Evolutionary conservation across 306 rosid species (phyloP).

Genomic region (Sicyos edulis): DNA sequence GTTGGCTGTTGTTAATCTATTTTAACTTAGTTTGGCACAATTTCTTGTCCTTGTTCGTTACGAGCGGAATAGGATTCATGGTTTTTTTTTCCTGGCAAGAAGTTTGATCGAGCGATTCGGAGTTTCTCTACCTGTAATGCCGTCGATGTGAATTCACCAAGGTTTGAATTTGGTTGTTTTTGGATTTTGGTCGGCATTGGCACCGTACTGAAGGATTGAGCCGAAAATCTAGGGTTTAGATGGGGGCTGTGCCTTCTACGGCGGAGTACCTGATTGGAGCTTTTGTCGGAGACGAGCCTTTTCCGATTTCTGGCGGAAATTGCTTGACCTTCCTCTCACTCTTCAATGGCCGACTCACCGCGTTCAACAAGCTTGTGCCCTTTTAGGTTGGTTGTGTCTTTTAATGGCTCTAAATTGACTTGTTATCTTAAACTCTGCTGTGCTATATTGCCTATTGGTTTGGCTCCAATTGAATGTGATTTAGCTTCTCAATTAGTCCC

Average conservation of each 20-base stretch:
- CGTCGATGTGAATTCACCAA: conserved; percentile 31
- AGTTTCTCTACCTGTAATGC: conserved; percentile 37
- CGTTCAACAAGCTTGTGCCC: conserved; percentile 78
- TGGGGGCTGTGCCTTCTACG: conserved; percentile 93
- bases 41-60: too few species aligned
- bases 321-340: conserved; percentile 73
- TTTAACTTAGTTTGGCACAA: too few species aligned
- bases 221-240: conserved; percentile 20
- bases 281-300: conserved; percentile 69
- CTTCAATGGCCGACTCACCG: conserved; percentile 70
- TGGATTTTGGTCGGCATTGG: conserved; percentile 29
- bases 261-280: conserved; percentile 87
- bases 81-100: conserved; percentile 20
- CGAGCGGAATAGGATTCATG: conserved; percentile 28
- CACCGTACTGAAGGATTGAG: conserved; percentile 17
- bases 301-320: conserved; percentile 81
- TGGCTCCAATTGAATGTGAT: neutral
- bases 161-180: conserved; percentile 24
- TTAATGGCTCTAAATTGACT: conserved; percentile 15
- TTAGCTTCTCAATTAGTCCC: neutral
- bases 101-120: conserved; percentile 31
- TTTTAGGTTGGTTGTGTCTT: conserved; percentile 51
- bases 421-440: neutral
- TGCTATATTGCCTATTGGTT: neutral
- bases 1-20: too few species aligned